phyloP scores from a whole-genome alignment of 2,329 filamentous ascomycete species.

The Chaetomiaceae sp. region DNA sequence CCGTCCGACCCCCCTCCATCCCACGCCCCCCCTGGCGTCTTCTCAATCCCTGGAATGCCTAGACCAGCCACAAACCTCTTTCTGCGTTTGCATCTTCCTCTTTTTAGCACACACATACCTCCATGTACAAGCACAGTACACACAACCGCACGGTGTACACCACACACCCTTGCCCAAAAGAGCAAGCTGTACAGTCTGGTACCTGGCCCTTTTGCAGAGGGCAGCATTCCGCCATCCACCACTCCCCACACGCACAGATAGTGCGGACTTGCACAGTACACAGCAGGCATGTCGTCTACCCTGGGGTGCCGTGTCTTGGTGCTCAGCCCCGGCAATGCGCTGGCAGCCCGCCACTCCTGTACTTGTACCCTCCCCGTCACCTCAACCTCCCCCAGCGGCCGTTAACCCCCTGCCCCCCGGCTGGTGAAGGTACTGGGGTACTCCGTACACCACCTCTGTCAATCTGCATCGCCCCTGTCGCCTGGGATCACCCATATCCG shows the following conservation, averaged over 20 bases:
- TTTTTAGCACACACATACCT: constrained; percentile 15
- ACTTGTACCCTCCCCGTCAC: constrained; percentile 15
- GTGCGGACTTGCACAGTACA: constrained; percentile 19
- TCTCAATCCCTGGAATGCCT: constrained; percentile 13
- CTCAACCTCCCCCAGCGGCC: constrained; percentile 5
- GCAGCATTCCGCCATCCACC: constrained; percentile 4
- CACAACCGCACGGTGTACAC: constrained; percentile 13
- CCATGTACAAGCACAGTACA: constrained; percentile 6
- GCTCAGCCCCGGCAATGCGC: constrained; percentile 21
- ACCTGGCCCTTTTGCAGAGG: constrained; percentile 19
- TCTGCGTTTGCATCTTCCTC: constrained; percentile 15
- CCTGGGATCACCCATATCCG: constrained; percentile 20
- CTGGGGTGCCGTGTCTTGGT: constrained; percentile 5
- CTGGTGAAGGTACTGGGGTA: constrained; percentile 14
- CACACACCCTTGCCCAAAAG: constrained; percentile 5
- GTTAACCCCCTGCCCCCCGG: constrained; percentile 6
- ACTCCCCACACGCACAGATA: constrained; percentile 12
- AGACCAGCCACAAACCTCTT: constrained; percentile 16
- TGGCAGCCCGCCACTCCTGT: constrained; percentile 19
- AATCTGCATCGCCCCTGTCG: constrained; percentile 18
- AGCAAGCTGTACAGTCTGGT: constrained; percentile 14
- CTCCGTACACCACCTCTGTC: no score
- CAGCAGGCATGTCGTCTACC: constrained; percentile 11
- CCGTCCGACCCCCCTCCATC: no score
- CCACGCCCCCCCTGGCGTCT: neutral